Conservation (phyloP, 1,139 yeast genomes). For the Trichomonascaceae sp. region DNA sequence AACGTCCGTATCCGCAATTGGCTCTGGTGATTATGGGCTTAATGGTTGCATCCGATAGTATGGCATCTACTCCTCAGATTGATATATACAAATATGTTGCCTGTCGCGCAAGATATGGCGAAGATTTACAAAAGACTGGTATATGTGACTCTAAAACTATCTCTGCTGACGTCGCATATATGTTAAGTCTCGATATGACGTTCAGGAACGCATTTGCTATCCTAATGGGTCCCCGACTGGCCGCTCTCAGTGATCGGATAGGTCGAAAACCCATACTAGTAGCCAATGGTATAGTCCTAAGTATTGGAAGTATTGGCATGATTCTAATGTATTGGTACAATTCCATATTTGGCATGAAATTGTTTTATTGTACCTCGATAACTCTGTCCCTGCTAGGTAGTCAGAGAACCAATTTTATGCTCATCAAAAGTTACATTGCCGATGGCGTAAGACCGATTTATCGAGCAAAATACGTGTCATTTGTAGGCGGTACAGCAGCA, state of each 20-base stretch:
- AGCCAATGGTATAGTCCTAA: constrained; percentile 27
- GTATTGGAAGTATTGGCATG: constrained; percentile 17
- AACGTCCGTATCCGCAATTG: constrained; percentile 12
- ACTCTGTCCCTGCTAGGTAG: constrained; percentile 51
- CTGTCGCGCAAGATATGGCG: constrained; percentile 13
- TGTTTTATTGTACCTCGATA: constrained; percentile 35
- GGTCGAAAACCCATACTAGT: constrained; percentile 52
- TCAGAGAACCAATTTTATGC: constrained; percentile 40
- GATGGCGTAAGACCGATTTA: constrained; percentile 52
- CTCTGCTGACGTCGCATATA: constrained; percentile 22
- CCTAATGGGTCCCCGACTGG: constrained; percentile 33
- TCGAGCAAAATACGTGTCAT: constrained; percentile 52
- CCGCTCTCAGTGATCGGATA: constrained; percentile 53
- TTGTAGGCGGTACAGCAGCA: constrained; percentile 49
- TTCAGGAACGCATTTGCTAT: constrained; percentile 13
- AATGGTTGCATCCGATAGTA: constrained; percentile 8
- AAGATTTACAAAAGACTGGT: constrained; percentile 15
- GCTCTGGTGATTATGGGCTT: constrained; percentile 7
- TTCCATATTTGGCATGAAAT: constrained; percentile 31
- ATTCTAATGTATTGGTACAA: constrained; percentile 22
- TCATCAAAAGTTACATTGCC: constrained; percentile 53
- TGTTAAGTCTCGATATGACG: constrained; percentile 18
- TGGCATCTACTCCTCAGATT: constrained; percentile 11
- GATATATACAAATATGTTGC: constrained; percentile 13
- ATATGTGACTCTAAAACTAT: constrained; percentile 19